phyloP scores from a whole-genome alignment of 2,329 filamentous ascomycete genomes.

The Geosmithia putterillii region DNA sequence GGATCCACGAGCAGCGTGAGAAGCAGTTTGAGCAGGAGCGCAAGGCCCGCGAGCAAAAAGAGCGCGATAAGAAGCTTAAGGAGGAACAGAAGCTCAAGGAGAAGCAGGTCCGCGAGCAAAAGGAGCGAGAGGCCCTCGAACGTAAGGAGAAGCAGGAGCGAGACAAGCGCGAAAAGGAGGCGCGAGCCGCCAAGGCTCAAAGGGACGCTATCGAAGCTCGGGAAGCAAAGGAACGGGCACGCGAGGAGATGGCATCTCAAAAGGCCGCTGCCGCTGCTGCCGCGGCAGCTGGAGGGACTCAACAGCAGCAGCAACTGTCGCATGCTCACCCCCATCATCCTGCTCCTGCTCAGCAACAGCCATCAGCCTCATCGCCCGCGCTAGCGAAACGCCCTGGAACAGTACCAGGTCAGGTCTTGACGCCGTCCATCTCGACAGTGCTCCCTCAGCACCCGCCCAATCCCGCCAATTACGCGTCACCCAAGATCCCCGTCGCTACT shows the following conservation, averaged over 20 bases:
- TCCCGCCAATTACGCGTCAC: slow-evolving; percentile 54
- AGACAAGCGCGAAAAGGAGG: slow-evolving; percentile 50
- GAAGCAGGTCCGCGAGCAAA: slow-evolving; percentile 61
- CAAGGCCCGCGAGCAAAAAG: slow-evolving; percentile 49
- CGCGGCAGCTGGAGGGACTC: not conserved
- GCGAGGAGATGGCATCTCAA: slow-evolving; percentile 33
- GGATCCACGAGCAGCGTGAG: slow-evolving; percentile 74
- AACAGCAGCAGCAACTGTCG: slow-evolving; percentile 17
- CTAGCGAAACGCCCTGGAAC: slow-evolving; percentile 5
- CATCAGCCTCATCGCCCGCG: not conserved
- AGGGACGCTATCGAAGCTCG: slow-evolving; percentile 40
- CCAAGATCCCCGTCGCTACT: slow-evolving; percentile 66
- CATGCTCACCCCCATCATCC: not conserved
- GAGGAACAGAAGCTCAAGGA: slow-evolving; percentile 74
- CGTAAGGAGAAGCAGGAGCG: slow-evolving; percentile 48
- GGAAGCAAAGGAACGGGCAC: slow-evolving; percentile 50
- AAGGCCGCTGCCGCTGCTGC: slow-evolving; percentile 13
- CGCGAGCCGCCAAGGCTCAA: slow-evolving; percentile 42
- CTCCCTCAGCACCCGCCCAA: slow-evolving; percentile 48
- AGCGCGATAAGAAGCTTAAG: slow-evolving; percentile 72
- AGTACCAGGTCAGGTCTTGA: slow-evolving; percentile 17
- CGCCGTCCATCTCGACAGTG: slow-evolving; percentile 30
- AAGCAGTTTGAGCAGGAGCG: slow-evolving; percentile 76
- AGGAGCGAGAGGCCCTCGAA: slow-evolving; percentile 56
- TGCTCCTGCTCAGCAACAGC: not conserved